phyloP scores from a whole-genome alignment of 2,329 filamentous ascomycete species.

The Seiridium unicorne region DNA sequence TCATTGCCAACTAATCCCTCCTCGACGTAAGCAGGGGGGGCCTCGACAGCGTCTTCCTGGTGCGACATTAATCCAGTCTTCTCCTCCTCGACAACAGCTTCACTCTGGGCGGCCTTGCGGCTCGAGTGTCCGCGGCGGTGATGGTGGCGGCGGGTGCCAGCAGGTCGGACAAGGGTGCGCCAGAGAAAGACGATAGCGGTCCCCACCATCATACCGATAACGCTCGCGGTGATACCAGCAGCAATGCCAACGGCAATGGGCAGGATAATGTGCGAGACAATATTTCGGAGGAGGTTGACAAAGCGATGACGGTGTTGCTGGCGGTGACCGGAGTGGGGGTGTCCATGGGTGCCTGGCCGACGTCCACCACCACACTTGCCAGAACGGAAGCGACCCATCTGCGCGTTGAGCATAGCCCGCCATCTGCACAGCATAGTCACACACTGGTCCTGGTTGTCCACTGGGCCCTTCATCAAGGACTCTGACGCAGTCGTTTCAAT shows the following conservation, averaged over 20 bases:
- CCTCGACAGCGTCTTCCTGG: slow-evolving; percentile 29
- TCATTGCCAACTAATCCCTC: slow-evolving; percentile 18
- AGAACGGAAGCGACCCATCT: slow-evolving; percentile 33
- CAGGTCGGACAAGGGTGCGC: slow-evolving; percentile 48
- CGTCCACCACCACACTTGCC: slow-evolving; percentile 38
- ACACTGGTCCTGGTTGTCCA: slow-evolving; percentile 29
- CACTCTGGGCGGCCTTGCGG: slow-evolving; percentile 34
- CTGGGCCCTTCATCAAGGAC: slow-evolving; percentile 19
- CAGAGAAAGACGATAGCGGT: slow-evolving; percentile 59
- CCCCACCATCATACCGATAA: slow-evolving; percentile 66
- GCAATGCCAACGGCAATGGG: slow-evolving; percentile 68
- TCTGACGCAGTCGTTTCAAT: slow-evolving; percentile 36
- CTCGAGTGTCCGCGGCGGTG: slow-evolving; percentile 28
- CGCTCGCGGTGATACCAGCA: slow-evolving; percentile 65
- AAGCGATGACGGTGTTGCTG: slow-evolving; percentile 33
- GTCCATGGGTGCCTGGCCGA: slow-evolving; percentile 15
- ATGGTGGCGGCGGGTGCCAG: slow-evolving; percentile 26
- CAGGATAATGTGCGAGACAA: slow-evolving; percentile 62
- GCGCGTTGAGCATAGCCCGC: slow-evolving; percentile 47
- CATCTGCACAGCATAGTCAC: slow-evolving; percentile 50
- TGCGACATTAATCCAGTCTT: slow-evolving; percentile 48
- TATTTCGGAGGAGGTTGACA: slow-evolving; percentile 49
- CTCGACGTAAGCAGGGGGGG: slow-evolving; percentile 27
- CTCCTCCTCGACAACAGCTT: slow-evolving; percentile 42
- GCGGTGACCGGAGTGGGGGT: slow-evolving; percentile 17